Percentiles rank a stretch among this genome's conserved stretches.
Evolutionary conservation across 169 alveolate genomes (phyloP).

Genomic region (Eimeria falciformis): DNA sequence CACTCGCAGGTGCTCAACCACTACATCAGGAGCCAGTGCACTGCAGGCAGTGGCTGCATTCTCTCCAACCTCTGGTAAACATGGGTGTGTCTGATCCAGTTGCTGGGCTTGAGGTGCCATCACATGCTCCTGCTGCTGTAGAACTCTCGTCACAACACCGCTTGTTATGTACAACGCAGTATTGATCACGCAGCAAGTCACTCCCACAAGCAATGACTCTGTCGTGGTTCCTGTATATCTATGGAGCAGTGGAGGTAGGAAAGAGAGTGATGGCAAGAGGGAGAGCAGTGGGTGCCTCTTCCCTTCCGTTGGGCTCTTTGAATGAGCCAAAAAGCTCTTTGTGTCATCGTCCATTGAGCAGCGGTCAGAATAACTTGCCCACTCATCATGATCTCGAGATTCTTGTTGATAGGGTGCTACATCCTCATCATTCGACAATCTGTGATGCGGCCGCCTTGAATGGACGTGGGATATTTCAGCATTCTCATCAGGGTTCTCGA

Average conservation of each 20-base stretch:
- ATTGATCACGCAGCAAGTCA: slow-evolving; percentile 62
- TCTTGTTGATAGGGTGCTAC: no score
- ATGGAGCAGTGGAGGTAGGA: slow-evolving; percentile 26
- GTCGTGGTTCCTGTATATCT: slow-evolving; percentile 31
- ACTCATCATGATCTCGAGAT: no score
- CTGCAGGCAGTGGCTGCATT: neutral
- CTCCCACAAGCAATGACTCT: slow-evolving; percentile 55
- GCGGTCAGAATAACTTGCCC: no score
- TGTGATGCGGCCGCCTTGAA: no score
- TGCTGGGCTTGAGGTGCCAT: neutral
- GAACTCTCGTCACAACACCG: slow-evolving; percentile 67
- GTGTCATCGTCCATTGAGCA: no score
- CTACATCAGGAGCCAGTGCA: neutral
- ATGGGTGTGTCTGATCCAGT: neutral
- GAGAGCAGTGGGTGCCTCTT: neutral
- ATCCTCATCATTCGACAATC: no score
- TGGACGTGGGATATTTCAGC: no score
- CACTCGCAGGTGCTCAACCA: slow-evolving; percentile 46
- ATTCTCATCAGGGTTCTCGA: no score
- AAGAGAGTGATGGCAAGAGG: neutral
- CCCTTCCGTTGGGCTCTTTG: neutral
- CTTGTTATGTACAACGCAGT: slow-evolving; percentile 50
- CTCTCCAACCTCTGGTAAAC: neutral
- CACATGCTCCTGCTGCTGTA: slow-evolving; percentile 74
- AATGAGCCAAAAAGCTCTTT: no score